These are phyloP conservation scores for Neonectria coccinea DNA, from an alignment of 2,329 filamentous ascomycete species.

Conservation along the genomic window DNA sequence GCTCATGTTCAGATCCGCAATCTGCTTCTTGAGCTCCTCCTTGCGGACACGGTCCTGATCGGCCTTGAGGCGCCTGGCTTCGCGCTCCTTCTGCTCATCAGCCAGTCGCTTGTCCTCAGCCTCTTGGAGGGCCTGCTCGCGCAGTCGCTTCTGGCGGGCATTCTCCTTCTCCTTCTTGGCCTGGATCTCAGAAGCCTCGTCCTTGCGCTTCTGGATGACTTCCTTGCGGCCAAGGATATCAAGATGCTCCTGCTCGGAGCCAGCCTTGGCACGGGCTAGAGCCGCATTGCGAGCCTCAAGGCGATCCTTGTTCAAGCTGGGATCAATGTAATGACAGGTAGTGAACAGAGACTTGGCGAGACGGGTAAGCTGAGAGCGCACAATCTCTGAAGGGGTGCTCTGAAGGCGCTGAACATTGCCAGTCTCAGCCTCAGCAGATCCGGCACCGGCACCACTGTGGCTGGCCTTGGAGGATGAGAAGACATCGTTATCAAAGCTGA, in stretches of 20 bases:
- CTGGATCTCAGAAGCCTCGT: constrained; percentile 88
- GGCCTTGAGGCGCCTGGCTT: constrained; percentile 85
- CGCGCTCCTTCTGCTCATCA: constrained; percentile 93
- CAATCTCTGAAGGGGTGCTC: constrained; percentile 97
- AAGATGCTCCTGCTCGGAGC: constrained; percentile 90
- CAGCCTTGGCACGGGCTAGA: constrained; percentile 83
- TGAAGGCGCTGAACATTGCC: constrained; percentile 93
- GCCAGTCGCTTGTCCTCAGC: constrained; percentile 89
- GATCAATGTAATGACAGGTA: constrained; percentile 96
- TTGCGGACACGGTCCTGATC: constrained; percentile 91
- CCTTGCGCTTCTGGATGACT: constrained; percentile 96
- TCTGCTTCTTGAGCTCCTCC: constrained; percentile 92
- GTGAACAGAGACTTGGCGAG: constrained; percentile 91
- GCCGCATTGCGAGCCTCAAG: constrained; percentile 83
- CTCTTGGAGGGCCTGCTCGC: constrained; percentile 88
- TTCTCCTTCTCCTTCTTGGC: constrained; percentile 93
- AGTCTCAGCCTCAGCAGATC: constrained; percentile 87
- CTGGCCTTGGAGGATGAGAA: constrained; percentile 97
- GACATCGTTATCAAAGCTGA: constrained; percentile 98
- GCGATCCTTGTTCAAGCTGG: constrained; percentile 85
- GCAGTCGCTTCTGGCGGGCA: constrained; percentile 85
- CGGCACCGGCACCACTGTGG: constrained; percentile 84
- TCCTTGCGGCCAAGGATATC: constrained; percentile 88
- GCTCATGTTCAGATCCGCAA: constrained; percentile 90
- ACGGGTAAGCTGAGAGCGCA: constrained; percentile 92